Base-by-base conservation (phyloP, 2,329 filamentous ascomycete genomes). In the Fonsecaea monophora region DNA sequence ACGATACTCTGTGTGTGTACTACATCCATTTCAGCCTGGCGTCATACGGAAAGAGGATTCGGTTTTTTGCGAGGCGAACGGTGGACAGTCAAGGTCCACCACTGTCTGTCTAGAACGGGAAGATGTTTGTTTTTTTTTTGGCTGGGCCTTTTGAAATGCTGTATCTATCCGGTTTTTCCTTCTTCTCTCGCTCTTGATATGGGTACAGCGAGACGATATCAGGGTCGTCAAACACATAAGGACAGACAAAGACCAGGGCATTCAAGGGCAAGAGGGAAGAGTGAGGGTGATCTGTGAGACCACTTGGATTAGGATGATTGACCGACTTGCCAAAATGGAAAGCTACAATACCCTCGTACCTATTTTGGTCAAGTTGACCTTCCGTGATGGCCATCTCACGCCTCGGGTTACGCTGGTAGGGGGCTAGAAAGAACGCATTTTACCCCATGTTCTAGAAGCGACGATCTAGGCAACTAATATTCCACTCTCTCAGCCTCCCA, bases 11-110 rank as follows among this genome's bases (percentile, higher is more conserved):
- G 35, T 61, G 53, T 54, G 13, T 55, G 53, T 34, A 35, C 30
- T 61, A 21, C 37, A 56, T 37, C 53, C 37, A 62, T 62, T 62
- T 62, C 60, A 62, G 60, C 60, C 60, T 37, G 60, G 60, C 60
- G 60, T 30, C 53, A 15, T 32, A 35, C 37, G 25, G 59, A 55
- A 55, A n/a, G 37, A 25, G 53, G 32, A 62, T 21, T 21, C 53
- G 48, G 38, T 4, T 61, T 25, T 25, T 53, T 50, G 37, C 15
- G 40, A n/a, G 45, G 50, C 32, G 25, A 9, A 34, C 30, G 34
- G 37, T 50, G 37, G 59, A 61, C 59, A 15, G 9, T 61, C 21
- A 37, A 25, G n/a, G 32, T 54, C 38, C 35, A 34, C 30, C 40
- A 60, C 15, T 21, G 53, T 56, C 56, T 55, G 45, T 54, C 62